Base-by-base conservation (phyloP, 768 basidiomycete genomes). In the Leccinellum luteum region DNA sequence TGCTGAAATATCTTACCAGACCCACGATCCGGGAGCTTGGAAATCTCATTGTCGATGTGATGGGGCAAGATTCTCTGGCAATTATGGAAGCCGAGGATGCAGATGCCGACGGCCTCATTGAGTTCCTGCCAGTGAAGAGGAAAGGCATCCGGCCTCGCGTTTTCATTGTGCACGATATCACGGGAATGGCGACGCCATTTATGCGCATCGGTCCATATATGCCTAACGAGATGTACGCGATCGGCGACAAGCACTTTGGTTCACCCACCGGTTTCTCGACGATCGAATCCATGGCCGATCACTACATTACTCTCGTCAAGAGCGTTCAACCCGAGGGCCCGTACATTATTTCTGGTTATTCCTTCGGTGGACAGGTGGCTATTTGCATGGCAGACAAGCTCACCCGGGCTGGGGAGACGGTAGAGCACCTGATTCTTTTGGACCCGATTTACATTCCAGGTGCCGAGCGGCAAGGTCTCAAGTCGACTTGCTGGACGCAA, bases 181-280 rank as follows among this genome's bases (percentile, higher is more conserved):
- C 69, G 3, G 69, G 69, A 35, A 71, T 70, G 67, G 69, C 66
- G 8, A 70, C 69, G 2, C 69, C 69, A 3, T 71, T 67, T 58
- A 70, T 70, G 69, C 66, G 69, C 13, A 69, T 70, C 25, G 70
- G 69, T 6, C 66, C 69, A 21, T 70, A 62, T 57, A 70, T 70
- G 69, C 67, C 69, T 1, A 69, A 59, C 47, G 69, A 71, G 64
- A 67, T 71, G 64, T 71, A 70, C 31, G 69, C 70, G n/a, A 71
- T 71, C 23, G 70, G 69, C 27, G 69, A 71, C 60, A 67, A 64
- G 28, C 65, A 71, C 55, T 70, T 70, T 30, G 69, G 69, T 30
- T 72, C 68, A 12, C 44, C 66, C 28, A 67, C 62, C 0, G 69
- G 69, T 49, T 71, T 71, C 58, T 60, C 65, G 28, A 57, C 66